These are phyloP conservation scores for Mucor piriformis DNA, from an alignment of 371 early-diverging fungal genomes.

Conservation along the genomic window DNA sequence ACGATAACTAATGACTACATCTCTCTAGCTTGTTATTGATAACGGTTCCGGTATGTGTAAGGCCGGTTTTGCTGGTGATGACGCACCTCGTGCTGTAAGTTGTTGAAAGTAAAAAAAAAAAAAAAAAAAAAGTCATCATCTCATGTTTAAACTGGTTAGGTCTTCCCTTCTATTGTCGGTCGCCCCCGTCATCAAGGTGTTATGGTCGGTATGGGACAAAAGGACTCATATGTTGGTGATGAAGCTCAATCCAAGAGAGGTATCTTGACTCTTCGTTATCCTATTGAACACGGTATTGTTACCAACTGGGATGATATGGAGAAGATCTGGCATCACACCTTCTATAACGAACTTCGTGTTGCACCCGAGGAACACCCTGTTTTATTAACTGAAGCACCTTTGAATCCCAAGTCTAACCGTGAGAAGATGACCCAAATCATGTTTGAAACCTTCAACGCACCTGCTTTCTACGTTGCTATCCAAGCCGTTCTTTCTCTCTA, in stretches of 20 bases:
- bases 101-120: background rate
- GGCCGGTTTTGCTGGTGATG: slow-evolving; percentile 99
- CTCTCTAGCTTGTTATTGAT: slow-evolving; percentile 82
- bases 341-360: slow-evolving; percentile 84
- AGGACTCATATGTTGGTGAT: slow-evolving; percentile 99
- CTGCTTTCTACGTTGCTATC: slow-evolving; percentile 99
- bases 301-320: slow-evolving; percentile 99
- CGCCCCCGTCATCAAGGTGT: slow-evolving; percentile 99
- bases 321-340: slow-evolving; percentile 99
- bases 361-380: slow-evolving; percentile 98
- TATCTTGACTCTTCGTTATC: slow-evolving; percentile 99
- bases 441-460: slow-evolving; percentile 99
- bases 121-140: slow-evolving; percentile 2
- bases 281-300: slow-evolving; percentile 99
- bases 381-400: slow-evolving; percentile 98
- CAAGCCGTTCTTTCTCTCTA: slow-evolving; percentile 98
- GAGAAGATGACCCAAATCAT: slow-evolving; percentile 99
- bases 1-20: background rate
- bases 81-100: slow-evolving; percentile 99
- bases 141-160: slow-evolving; percentile 44
- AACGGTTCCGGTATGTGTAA: slow-evolving; percentile 99
- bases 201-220: slow-evolving; percentile 99
- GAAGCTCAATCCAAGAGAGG: slow-evolving; percentile 99
- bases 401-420: slow-evolving; percentile 99
- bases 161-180: slow-evolving; percentile 99